Evolutionary conservation across 345 rosid species (phyloP).

Genomic region (Adansonia digitata): DNA sequence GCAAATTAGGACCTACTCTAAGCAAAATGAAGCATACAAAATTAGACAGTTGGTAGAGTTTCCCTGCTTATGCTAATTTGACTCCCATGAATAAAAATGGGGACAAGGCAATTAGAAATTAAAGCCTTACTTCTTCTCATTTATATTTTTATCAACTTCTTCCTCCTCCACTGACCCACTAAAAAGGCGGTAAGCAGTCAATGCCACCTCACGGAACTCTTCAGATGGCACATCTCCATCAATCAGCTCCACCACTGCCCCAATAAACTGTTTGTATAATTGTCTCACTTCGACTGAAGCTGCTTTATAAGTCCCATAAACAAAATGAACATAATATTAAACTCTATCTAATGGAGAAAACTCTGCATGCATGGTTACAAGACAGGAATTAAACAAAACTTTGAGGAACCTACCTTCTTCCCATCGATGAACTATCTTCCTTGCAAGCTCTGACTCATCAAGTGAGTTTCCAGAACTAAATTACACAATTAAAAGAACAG

Average conservation of each 20-base stretch:
- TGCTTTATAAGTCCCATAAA: constrained; percentile 30
- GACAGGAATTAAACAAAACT: background rate
- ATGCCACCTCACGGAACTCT: constrained; percentile 70
- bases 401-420: constrained; percentile 58
- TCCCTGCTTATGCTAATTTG: background rate
- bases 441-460: constrained; percentile 73
- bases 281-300: constrained; percentile 80
- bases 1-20: background rate
- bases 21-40: background rate
- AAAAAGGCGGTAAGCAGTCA: constrained; percentile 50
- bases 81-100: background rate
- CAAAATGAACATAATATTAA: background rate
- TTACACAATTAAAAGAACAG: constrained; percentile 11
- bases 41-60: background rate
- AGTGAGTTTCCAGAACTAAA: constrained; percentile 38
- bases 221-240: constrained; percentile 80
- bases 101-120: background rate
- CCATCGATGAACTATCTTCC: constrained; percentile 74
- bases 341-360: constrained; percentile 3
- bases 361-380: background rate
- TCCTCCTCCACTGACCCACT: constrained; percentile 41
- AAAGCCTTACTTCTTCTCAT: constrained; percentile 45
- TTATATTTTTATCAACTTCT: constrained; percentile 24
- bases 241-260: constrained; percentile 63
- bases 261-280: constrained; percentile 73